These are phyloP conservation scores for Elymus sibiricus DNA, from an alignment of 176 grass and related monocot genomes.

Conservation along the genomic window DNA sequence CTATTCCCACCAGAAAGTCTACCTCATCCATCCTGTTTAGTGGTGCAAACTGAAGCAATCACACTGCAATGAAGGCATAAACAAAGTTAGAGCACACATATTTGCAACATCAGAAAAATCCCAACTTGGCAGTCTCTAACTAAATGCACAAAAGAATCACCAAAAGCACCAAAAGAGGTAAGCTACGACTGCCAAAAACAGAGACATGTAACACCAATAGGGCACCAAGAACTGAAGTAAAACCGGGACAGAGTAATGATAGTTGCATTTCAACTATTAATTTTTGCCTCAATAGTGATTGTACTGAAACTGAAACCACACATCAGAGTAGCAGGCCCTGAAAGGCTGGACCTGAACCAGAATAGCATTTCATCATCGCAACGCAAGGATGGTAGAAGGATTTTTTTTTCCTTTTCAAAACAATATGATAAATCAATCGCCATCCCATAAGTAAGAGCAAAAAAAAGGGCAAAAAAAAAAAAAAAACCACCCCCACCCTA, in stretches of 20 bases:
- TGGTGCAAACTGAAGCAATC: slow-evolving; percentile 1
- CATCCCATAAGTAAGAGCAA: neutral
- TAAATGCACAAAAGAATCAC: slow-evolving; percentile 17
- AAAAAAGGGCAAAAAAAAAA: too few species aligned
- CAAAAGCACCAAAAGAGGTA: slow-evolving; percentile 1
- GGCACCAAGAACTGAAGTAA: neutral
- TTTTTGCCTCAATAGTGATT: neutral
- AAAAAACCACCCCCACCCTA: neutral
- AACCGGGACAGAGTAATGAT: neutral
- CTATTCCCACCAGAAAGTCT: slow-evolving; percentile 39
- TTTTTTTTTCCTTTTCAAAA: neutral
- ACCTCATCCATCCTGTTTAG: slow-evolving; percentile 43
- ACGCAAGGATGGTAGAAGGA: too few species aligned
- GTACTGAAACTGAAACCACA: neutral
- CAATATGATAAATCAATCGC: neutral
- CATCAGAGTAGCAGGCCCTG: neutral
- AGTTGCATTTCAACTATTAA: neutral
- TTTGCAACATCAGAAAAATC: neutral
- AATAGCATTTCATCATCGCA: neutral
- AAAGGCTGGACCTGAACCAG: neutral
- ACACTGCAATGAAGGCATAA: slow-evolving; percentile 11
- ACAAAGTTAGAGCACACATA: neutral
- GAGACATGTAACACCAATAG: neutral
- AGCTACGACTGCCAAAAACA: neutral
- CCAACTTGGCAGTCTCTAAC: neutral